phyloP scores from a whole-genome alignment of 208 protist species.

The Acanthamoeba rhysodes region DNA sequence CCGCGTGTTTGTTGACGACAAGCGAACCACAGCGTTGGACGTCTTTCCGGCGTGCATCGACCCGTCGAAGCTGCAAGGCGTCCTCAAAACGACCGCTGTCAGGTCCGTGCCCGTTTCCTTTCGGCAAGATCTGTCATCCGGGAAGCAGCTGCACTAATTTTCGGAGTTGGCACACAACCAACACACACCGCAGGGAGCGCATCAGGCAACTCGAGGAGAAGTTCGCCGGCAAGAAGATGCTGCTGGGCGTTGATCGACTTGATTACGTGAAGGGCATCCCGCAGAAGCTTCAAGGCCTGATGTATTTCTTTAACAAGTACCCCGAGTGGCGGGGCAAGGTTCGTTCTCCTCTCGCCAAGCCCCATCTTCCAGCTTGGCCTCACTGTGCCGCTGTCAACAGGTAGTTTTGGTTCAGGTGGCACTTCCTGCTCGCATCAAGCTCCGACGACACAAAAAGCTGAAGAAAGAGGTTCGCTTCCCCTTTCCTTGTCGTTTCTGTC shows the following conservation, averaged over 20 bases:
- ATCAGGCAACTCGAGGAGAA: slow-evolving; percentile 45
- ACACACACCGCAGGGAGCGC: neutral
- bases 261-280: slow-evolving; percentile 55
- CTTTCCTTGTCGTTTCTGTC: neutral
- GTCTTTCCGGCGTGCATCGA: slow-evolving; percentile 52
- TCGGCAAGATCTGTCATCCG: neutral
- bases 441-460: slow-evolving; percentile 46
- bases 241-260: slow-evolving; percentile 49
- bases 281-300: slow-evolving; percentile 35
- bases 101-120: neutral
- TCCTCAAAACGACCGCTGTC: neutral
- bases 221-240: slow-evolving; percentile 20
- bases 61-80: neutral
- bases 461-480: slow-evolving; percentile 53
- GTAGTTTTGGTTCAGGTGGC: slow-evolving; percentile 61
- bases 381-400: neutral
- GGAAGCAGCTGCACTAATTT: too few relatives aligned
- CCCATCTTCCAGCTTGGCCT: neutral
- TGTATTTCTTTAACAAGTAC: slow-evolving; percentile 56
- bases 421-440: slow-evolving; percentile 46
- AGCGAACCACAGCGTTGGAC: slow-evolving; percentile 20
- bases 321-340: slow-evolving; percentile 64
- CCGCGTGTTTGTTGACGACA: slow-evolving; percentile 56
- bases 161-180: neutral
- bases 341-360: neutral